Conservation (phyloP, 768 basidiomycete genomes). For the Lentinula raphanica region DNA sequence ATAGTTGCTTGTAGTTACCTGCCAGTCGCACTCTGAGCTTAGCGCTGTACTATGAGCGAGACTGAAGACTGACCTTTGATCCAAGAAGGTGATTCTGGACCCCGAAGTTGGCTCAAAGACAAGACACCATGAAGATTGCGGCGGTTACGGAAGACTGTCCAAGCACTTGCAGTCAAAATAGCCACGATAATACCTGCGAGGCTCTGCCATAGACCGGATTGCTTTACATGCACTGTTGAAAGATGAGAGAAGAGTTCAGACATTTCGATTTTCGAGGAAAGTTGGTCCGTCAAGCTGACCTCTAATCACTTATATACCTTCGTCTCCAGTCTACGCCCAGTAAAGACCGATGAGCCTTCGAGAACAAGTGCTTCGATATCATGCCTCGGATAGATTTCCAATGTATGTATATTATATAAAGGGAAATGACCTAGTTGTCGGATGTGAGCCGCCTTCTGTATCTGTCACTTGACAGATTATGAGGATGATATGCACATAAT, state of each 20-base stretch:
- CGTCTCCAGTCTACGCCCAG: background rate
- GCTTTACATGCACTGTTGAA: background rate
- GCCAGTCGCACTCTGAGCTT: background rate
- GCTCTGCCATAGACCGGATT: background rate
- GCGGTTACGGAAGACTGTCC: background rate
- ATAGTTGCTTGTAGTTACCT: background rate
- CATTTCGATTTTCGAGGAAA: background rate
- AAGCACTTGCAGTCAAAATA: background rate
- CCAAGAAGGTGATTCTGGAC: background rate
- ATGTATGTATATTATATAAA: conserved; percentile 1
- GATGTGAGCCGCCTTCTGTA: background rate
- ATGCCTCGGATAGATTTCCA: background rate
- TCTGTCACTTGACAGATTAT: background rate
- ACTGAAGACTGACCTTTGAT: background rate
- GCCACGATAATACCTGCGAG: background rate
- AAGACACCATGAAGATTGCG: background rate
- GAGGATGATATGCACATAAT: too few relatives aligned
- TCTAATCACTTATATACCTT: background rate
- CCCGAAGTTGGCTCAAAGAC: background rate
- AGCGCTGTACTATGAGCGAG: background rate
- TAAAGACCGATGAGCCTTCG: background rate
- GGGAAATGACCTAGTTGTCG: background rate
- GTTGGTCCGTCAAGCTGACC: background rate
- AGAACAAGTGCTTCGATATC: background rate
- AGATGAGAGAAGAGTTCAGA: background rate